Evolutionary conservation across 495 filamentous ascomycete genomes (phyloP), one percentile per base, ranked within the genome.

Genomic region (Aspergillus biplanus): DNA sequence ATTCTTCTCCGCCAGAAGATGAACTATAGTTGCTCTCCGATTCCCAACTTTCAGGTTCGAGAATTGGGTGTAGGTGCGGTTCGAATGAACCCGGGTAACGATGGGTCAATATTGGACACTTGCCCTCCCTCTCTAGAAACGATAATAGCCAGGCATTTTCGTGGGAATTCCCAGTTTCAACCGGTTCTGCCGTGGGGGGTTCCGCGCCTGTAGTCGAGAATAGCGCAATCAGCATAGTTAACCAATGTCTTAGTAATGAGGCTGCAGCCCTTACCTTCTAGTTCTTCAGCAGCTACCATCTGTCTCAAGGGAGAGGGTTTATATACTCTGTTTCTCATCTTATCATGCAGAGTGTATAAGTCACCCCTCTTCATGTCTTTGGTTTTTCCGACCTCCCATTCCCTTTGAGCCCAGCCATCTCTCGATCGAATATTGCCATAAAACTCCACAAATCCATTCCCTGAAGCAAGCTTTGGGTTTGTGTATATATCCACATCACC

Each of bases 361-460:
- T 48, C 39, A 2, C 3, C 39, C 12, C 31, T 56, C 12, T 16
- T 31, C 9, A 8, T 33, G 34, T 13, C 21, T 27, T 27, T 27
- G 15, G 58, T 6, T 21, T 52, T n/a, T 11, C 27, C 42, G 16
- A 53, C 16, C 54, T 16, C 16, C 39, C 32, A 12, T 37, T 52
- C 42, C 7, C 11, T 49, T 33, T 32, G 16, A 18, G 6, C n/a
- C 54, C 58, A 61, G 27, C 31, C 33, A 4, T 16, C 15, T 35
- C 59, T 54, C 37, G 64, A 59, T 4, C 50, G 59, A 12, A 66
- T 62, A 27, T 27, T 27, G 16, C 35, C 46, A 27, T 16, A 33
- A 12, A 6, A 47, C n/a, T 48, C 33, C 31, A 63, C 31, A 11
- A 69, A 70, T n/a, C 67, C 71, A 33, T 72, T 74, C 7, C 71